phyloP scores from a whole-genome alignment of 176 grass and related monocot genomes.

The maize (Zea mays) region Zm-B73-REFERENCE-NAM-5.0 NC_050097.1:38998001-38998500 shows the following conservation, averaged over 20 bases:
- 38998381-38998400: constrained; percentile 5
- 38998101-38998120: constrained; percentile 33
- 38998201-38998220: constrained; percentile 1
- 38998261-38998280: constrained; percentile 24
- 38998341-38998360: constrained; percentile 11
- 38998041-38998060: neutral
- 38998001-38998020: neutral
- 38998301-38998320: constrained; percentile 5
- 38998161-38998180: constrained; percentile 18
- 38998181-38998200: constrained; percentile 10
- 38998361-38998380: neutral
- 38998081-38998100: constrained; percentile 24
- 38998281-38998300: constrained; percentile 23
- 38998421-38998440: constrained; percentile 49
- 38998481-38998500: constrained; percentile 82
- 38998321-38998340: constrained; percentile 2
- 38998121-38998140: constrained; percentile 30
- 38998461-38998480: constrained; percentile 86
- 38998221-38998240: constrained; percentile 21
- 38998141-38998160: neutral
- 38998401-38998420: constrained; percentile 30
- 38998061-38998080: neutral
- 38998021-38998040: constrained; percentile 6
- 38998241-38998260: constrained; percentile 28
- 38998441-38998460: constrained; percentile 61